A percentile compares a stretch with the other conserved stretches of the same genome.
phyloP scores from a whole-genome alignment of 306 rosid genomes.

The Trifolium repens region DNA sequence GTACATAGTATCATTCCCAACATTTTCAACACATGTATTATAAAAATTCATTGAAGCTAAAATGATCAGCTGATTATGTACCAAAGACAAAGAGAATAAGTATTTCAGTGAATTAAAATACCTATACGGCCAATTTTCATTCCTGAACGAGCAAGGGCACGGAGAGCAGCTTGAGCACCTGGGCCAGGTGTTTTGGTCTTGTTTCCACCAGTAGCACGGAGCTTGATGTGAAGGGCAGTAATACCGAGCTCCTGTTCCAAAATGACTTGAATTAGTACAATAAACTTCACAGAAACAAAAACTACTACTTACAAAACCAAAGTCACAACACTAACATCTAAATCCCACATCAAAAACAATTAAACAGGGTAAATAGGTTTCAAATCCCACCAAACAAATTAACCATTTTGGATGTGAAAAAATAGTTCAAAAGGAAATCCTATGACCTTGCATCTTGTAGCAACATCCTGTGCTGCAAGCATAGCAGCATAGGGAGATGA shows the following conservation, averaged over 20 bases:
- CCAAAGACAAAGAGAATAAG: too few species aligned
- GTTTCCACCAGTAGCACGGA: constrained; percentile 91
- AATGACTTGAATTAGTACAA: neutral
- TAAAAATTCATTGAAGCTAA: too few species aligned
- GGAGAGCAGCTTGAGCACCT: constrained; percentile 92
- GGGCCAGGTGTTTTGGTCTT: constrained; percentile 93
- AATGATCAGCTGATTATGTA: too few species aligned
- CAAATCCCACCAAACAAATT: neutral
- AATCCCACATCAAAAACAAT: neutral
- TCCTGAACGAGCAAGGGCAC: constrained; percentile 92
- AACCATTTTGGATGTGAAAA: neutral
- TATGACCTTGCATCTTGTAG: constrained; percentile 78
- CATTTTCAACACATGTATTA: neutral
- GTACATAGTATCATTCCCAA: neutral
- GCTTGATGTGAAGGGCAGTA: constrained; percentile 84
- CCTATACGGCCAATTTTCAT: constrained; percentile 98
- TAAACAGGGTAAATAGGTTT: neutral
- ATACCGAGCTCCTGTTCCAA: constrained; percentile 74
- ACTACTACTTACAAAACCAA: neutral
- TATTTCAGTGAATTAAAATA: neutral
- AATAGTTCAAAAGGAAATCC: neutral
- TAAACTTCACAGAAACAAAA: neutral
- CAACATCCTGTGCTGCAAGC: constrained; percentile 96
- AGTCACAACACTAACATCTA: neutral
- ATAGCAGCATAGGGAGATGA: constrained; percentile 94